These are phyloP conservation scores for Biscogniauxia mediterranea DNA, from an alignment of 2,329 filamentous ascomycete genomes.

Conservation along the genomic window DNA sequence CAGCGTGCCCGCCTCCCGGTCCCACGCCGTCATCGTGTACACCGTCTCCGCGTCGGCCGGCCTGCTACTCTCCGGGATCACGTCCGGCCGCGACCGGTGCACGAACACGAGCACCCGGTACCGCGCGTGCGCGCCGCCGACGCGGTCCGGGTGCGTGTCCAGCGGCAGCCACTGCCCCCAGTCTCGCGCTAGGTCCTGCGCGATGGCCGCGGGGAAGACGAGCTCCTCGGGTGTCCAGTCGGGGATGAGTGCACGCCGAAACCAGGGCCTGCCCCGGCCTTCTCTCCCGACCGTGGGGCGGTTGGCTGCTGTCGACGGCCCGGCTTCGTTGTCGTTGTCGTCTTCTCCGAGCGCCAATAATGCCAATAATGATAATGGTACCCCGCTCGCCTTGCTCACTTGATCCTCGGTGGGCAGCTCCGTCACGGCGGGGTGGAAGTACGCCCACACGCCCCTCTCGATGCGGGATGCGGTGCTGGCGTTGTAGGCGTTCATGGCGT, in stretches of 20 bases:
- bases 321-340: too few relatives aligned
- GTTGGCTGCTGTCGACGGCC: too few relatives aligned
- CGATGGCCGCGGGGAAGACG: neutral
- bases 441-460: neutral
- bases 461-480: neutral
- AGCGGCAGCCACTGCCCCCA: neutral
- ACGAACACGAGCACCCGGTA: neutral
- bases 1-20: neutral
- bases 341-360: too few relatives aligned
- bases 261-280: too few relatives aligned
- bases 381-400: neutral
- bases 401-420: neutral
- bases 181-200: neutral
- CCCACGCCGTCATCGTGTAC: neutral
- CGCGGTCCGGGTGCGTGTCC: neutral
- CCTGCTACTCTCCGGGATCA: too few relatives aligned
- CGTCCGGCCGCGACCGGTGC: neutral
- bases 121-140: neutral
- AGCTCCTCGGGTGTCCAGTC: neutral
- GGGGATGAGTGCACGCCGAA: too few relatives aligned
- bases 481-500: conserved; percentile 2
- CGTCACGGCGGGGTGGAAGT: neutral
- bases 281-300: too few relatives aligned
- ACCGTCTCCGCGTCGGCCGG: neutral
- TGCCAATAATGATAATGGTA: too few relatives aligned